A percentile compares a stretch with the other conserved stretches of the same genome.
Evolutionary conservation across 1,139 yeast genomes (phyloP).

Genomic region (Kodamaea alishanica): DNA sequence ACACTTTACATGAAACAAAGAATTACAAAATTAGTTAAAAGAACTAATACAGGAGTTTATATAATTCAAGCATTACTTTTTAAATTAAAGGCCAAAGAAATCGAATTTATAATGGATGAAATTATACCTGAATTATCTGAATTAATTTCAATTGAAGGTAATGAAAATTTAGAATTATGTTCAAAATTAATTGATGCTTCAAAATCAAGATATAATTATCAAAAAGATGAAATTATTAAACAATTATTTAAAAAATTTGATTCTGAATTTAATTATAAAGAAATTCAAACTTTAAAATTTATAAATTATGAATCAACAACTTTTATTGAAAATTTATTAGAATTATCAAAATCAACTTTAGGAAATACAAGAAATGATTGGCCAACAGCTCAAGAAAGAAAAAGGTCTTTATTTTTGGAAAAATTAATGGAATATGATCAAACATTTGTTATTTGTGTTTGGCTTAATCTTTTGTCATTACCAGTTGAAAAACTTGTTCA

Average conservation of each 20-base stretch:
- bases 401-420: constrained; percentile 72
- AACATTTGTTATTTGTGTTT: constrained; percentile 52
- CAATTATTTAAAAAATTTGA: constrained; percentile 60
- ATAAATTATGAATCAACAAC: constrained; percentile 39
- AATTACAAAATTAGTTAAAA: constrained; percentile 64
- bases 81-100: constrained; percentile 57
- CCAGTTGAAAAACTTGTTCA: constrained; percentile 57
- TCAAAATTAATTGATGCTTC: constrained; percentile 69
- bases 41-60: constrained; percentile 79
- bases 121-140: constrained; percentile 65
- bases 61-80: constrained; percentile 69
- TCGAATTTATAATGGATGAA: constrained; percentile 61
- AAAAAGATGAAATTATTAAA: constrained; percentile 60
- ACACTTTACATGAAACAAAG: constrained; percentile 70
- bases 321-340: constrained; percentile 58
- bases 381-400: constrained; percentile 89
- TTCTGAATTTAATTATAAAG: constrained; percentile 38
- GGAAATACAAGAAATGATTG: constrained; percentile 83
- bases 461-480: constrained; percentile 59
- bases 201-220: constrained; percentile 52
- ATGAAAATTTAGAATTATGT: constrained; percentile 67
- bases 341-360: constrained; percentile 64
- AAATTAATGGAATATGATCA: constrained; percentile 65
- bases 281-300: constrained; percentile 25
- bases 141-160: constrained; percentile 48